These are phyloP conservation scores for Phytophthora nicotianae DNA, from an alignment of 352 stramenopile species.

Conservation along the genomic window DNA sequence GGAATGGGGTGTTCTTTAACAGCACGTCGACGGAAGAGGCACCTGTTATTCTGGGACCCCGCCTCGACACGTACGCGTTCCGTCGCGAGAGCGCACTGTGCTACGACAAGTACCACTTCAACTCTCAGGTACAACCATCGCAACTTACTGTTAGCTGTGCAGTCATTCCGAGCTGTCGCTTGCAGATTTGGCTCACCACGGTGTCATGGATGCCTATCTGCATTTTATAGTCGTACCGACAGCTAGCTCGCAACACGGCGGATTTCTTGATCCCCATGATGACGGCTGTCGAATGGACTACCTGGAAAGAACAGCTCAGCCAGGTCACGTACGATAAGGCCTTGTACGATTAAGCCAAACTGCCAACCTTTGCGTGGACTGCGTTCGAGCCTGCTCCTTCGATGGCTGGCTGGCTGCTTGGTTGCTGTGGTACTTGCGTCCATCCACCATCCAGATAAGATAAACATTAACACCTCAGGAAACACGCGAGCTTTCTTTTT, in stretches of 20 bases:
- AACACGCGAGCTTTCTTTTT: slow-evolving; percentile 50
- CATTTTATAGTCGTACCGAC: slow-evolving; percentile 62
- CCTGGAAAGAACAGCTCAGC: slow-evolving; percentile 82
- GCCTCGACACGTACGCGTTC: slow-evolving; percentile 79
- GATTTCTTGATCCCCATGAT: slow-evolving; percentile 85
- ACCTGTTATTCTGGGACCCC: slow-evolving; percentile 70
- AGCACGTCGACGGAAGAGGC: slow-evolving; percentile 72
- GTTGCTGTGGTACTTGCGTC: slow-evolving; percentile 21
- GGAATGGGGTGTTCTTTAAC: slow-evolving; percentile 10
- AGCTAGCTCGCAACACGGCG: slow-evolving; percentile 75
- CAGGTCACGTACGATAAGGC: slow-evolving; percentile 78
- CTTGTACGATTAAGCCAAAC: slow-evolving; percentile 66
- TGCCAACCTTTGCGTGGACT: slow-evolving; percentile 1
- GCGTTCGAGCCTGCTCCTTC: slow-evolving; percentile 10
- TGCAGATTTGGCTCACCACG: slow-evolving; percentile 7
- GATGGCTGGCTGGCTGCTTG: slow-evolving; percentile 9
- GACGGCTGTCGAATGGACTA: slow-evolving; percentile 83
- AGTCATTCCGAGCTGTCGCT: slow-evolving; percentile 3
- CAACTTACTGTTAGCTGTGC: background rate
- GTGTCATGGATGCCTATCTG: slow-evolving; percentile 15
- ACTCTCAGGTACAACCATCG: slow-evolving; percentile 60
- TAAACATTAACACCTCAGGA: slow-evolving; percentile 44
- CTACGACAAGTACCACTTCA: slow-evolving; percentile 85
- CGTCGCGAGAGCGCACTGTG: slow-evolving; percentile 56
- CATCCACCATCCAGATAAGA: slow-evolving; percentile 34